Conservation (phyloP, 1,284 basidiomycete genomes). For the Moniliophthora roreri region DNA sequence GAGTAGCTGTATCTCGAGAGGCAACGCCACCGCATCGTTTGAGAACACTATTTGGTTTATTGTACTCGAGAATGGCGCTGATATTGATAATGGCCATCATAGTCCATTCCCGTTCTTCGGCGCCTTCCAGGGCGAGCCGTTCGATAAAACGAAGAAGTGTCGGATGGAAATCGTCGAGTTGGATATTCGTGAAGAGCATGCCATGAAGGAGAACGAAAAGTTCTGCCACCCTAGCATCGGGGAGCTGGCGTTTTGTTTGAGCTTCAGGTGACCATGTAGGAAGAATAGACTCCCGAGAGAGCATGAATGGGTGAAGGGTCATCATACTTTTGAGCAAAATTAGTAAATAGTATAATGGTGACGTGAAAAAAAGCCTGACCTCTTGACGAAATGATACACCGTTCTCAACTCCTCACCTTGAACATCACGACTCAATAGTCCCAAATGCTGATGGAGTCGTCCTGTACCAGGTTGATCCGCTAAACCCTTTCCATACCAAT, state of each 20-base stretch:
- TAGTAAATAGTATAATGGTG: constrained; percentile 14
- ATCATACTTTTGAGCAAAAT: constrained; percentile 61
- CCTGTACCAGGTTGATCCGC: constrained; percentile 89
- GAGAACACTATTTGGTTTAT: constrained; percentile 72
- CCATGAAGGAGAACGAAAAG: constrained; percentile 93
- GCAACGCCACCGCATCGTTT: constrained; percentile 53
- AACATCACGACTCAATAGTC: constrained; percentile 79
- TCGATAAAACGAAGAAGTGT: constrained; percentile 86
- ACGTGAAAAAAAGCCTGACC: constrained; percentile 45
- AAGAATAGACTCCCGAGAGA: constrained; percentile 85
- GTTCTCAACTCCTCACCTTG: constrained; percentile 84
- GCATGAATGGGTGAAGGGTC: constrained; percentile 84
- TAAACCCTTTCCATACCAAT: constrained; percentile 92
- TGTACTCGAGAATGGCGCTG: constrained; percentile 84
- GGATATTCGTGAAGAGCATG: constrained; percentile 93
- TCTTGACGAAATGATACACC: constrained; percentile 95
- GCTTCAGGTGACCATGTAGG: constrained; percentile 79
- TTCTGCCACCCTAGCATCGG: constrained; percentile 79
- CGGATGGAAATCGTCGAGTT: constrained; percentile 87
- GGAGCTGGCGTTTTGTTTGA: constrained; percentile 69
- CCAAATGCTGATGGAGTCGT: constrained; percentile 94
- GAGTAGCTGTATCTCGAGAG: constrained; percentile 34
- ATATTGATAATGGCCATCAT: constrained; percentile 93
- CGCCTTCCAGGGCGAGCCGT: constrained; percentile 77
- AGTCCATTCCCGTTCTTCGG: constrained; percentile 89